Percentiles rank a stretch among this genome's conserved stretches.
phyloP scores from a whole-genome alignment of 2,329 filamentous ascomycete species.

The Falciphora oryzae region DNA sequence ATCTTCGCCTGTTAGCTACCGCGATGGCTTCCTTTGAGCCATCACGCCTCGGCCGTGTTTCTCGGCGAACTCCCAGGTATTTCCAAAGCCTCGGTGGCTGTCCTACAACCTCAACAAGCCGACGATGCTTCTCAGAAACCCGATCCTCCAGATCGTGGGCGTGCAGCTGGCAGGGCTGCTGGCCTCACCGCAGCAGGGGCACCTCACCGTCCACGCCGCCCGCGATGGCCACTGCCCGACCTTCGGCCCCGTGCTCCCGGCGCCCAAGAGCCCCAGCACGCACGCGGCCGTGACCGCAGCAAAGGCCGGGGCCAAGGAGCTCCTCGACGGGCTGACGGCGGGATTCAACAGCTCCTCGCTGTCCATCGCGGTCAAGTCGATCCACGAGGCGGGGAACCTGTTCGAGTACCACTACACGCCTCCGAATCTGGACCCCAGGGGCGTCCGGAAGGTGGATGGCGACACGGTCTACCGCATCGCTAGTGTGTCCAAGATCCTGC shows the following conservation, averaged over 20 bases:
- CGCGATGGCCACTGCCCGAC: constrained; percentile 1
- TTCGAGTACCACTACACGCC: constrained; percentile 37
- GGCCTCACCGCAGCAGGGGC: background rate
- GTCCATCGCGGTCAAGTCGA: constrained; percentile 34
- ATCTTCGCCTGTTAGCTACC: too few relatives aligned
- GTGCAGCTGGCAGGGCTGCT: background rate
- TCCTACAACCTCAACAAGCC: background rate
- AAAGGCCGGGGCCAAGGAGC: background rate
- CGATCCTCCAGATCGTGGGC: background rate
- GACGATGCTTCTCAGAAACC: background rate
- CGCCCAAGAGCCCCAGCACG: background rate
- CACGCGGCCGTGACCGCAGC: background rate
- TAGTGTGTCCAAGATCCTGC: constrained; percentile 31
- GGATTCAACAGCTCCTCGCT: constrained; percentile 15
- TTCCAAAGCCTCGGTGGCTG: too few relatives aligned
- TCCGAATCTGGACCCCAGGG: constrained; percentile 20
- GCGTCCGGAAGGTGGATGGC: constrained; percentile 21
- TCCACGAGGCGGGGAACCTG: constrained; percentile 31
- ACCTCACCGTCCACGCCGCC: background rate
- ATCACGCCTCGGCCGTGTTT: too few relatives aligned
- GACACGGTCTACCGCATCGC: constrained; percentile 32
- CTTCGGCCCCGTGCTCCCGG: constrained; percentile 1
- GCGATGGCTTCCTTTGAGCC: too few relatives aligned
- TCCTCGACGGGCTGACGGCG: background rate
- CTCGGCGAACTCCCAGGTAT: too few relatives aligned